Evolutionary conservation across 108 stramenopile genomes (phyloP), one percentile per base, ranked within the genome.

Genomic region (Cylindrotheca closterium): DNA sequence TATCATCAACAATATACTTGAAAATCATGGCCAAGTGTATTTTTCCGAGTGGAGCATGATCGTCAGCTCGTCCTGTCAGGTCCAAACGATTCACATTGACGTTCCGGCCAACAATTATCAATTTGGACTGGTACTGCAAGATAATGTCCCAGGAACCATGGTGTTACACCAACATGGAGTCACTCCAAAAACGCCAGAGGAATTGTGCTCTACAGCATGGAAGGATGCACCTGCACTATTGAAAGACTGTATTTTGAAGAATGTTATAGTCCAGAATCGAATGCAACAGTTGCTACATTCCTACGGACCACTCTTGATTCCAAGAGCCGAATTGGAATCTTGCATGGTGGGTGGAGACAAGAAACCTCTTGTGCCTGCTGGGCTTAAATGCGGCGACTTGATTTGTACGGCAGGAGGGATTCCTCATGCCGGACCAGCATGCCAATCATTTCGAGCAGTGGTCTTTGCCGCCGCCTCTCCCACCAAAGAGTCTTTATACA

Each of bases 1-100:
- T 17, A 49, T 49, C 19, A 29, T 3, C 7, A 7, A 26, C 2
- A 4, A 3, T 17, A 28, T 18, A 8, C n/a, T n/a, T n/a, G n/a
- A n/a, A n/a, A n/a, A n/a, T n/a, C n/a, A n/a, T n/a, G 5, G 10
- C 8, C 23, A 61, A 1, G 4, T 29, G 1, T 21, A 27, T 25
- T 61, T 61, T 61, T 32, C 60, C 26, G 60, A 61, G 23, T 61
- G 60, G 60, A 61, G 60, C 27, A 61, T 61, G 28, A 61, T 61
- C 48, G 47, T 61, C 47, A 61, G 60, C 42, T 17, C 47, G 19
- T 2, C 19, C 23, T 61, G 60, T 25, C 24, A 61, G 23, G 60
- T 3, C 47, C 60, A 61, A 49, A 47, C 60, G 21, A 61, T 61
- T 61, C 60, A 61, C 42, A 49, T 34, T 4, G 60, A 61, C 27